A percentile compares a stretch with the other conserved stretches of the same genome.
Evolutionary conservation across 805 yeast genomes (phyloP).

Genomic region (Wickerhamomyces silvicola): DNA sequence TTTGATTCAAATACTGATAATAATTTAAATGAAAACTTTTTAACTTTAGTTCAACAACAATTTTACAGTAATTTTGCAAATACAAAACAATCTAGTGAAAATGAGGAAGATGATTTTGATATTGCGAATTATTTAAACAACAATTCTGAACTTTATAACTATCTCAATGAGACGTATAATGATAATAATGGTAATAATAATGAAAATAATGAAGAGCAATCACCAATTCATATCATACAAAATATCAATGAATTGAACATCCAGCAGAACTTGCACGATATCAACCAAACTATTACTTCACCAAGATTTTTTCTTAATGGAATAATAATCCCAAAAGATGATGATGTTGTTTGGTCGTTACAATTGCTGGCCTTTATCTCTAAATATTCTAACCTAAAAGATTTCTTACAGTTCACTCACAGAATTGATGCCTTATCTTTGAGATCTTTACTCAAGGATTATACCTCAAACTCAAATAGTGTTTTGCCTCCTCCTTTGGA

Average conservation of each 20-base stretch:
- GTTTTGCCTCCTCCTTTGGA: slow-evolving; percentile 16
- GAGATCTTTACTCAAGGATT: slow-evolving; percentile 25
- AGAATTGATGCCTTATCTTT: slow-evolving; percentile 65
- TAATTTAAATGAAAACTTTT: slow-evolving; percentile 11
- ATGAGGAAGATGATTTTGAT: neutral
- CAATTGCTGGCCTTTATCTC: slow-evolving; percentile 91
- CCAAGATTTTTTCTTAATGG: slow-evolving; percentile 61
- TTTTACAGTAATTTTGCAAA: too few species aligned
- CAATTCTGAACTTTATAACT: neutral
- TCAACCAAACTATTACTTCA: slow-evolving; percentile 24
- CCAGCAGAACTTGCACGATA: slow-evolving; percentile 12
- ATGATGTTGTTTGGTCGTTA: slow-evolving; percentile 89
- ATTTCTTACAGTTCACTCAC: slow-evolving; percentile 66
- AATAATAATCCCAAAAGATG: slow-evolving; percentile 81
- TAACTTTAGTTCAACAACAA: slow-evolving; percentile 7
- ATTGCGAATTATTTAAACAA: neutral
- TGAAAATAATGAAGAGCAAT: slow-evolving; percentile 3
- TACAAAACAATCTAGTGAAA: too few species aligned
- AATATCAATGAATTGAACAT: slow-evolving; percentile 6
- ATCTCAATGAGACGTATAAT: neutral
- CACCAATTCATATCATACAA: neutral
- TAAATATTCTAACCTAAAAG: slow-evolving; percentile 77
- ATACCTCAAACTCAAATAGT: slow-evolving; percentile 6
- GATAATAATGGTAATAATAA: neutral
- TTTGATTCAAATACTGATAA: slow-evolving; percentile 23